These are phyloP conservation scores for Choiromyces venosus DNA, from an alignment of 495 filamentous ascomycete species.

Conservation along the genomic window DNA sequence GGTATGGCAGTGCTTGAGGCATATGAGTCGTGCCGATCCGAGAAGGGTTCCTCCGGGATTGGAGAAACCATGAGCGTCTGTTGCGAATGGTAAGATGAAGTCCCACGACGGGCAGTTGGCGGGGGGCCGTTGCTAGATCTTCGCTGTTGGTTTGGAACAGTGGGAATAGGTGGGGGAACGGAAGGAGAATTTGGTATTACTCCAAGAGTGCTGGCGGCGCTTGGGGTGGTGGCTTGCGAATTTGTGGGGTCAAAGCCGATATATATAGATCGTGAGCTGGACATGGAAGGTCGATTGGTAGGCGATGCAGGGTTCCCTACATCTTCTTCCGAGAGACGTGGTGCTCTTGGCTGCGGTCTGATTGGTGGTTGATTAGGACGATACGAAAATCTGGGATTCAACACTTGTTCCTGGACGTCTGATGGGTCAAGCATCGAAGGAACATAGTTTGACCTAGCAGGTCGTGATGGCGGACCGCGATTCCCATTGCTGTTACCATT, in stretches of 20 bases:
- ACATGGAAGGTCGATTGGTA: constrained; percentile 27
- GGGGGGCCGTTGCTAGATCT: constrained; percentile 47
- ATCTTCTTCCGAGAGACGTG: constrained; percentile 29
- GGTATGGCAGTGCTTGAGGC: constrained; percentile 80
- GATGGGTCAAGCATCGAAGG: constrained; percentile 30
- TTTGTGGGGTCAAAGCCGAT: constrained; percentile 40
- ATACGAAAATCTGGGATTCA: constrained; percentile 30
- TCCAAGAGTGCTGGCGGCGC: constrained; percentile 46
- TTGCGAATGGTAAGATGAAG: constrained; percentile 64
- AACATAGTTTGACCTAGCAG: constrained; percentile 30
- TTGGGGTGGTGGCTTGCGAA: constrained; percentile 9
- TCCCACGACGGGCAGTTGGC: constrained; percentile 62
- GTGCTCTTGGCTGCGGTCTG: constrained; percentile 20
- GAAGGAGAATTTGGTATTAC: constrained; percentile 59
- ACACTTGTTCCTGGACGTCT: constrained; percentile 29
- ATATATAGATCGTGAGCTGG: constrained; percentile 39
- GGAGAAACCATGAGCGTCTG: constrained; percentile 73
- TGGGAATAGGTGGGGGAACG: constrained; percentile 45
- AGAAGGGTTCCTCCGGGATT: constrained; percentile 71
- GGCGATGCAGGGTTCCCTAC: constrained; percentile 20
- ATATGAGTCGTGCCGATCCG: constrained; percentile 58
- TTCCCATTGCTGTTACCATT: constrained; percentile 41
- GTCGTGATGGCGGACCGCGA: constrained; percentile 41
- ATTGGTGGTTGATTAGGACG: constrained; percentile 31
- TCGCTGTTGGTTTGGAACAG: constrained; percentile 51